Conservation (phyloP, 371 early-diverging fungal genomes). For the Lichtheimia hyalospora region DNA sequence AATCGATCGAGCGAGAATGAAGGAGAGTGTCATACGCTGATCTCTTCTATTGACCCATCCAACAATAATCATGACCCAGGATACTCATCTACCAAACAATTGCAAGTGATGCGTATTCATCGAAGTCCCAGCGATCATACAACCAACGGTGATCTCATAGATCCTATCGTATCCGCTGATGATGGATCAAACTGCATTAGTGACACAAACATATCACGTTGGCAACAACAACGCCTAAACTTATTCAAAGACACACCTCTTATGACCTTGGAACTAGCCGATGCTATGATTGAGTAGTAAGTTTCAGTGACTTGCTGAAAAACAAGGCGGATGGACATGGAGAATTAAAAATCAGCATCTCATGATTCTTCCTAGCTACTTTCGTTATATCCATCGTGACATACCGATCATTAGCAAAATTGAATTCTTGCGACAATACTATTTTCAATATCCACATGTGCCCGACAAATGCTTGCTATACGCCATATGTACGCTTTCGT, state of each 20-base stretch:
- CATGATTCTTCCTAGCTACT: conserved; percentile 40
- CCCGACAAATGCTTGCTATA: conserved; percentile 33
- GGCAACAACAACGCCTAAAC: conserved; percentile 10
- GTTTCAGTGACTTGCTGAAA: background rate
- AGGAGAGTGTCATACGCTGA: too few relatives aligned
- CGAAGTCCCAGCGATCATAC: background rate
- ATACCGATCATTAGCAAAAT: conserved; percentile 39
- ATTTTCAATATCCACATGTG: conserved; percentile 31
- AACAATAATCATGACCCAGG: background rate
- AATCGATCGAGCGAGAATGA: too few relatives aligned
- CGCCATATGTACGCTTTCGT: conserved; percentile 21
- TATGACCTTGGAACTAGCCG: conserved; percentile 28
- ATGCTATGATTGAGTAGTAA: conserved; percentile 22
- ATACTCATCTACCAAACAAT: background rate
- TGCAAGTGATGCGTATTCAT: background rate
- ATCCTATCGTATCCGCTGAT: too few relatives aligned
- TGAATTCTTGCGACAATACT: conserved; percentile 37
- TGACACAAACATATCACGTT: background rate
- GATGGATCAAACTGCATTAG: too few relatives aligned
- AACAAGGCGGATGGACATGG: background rate
- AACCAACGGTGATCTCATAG: background rate
- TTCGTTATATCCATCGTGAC: conserved; percentile 24
- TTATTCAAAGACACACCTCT: conserved; percentile 24
- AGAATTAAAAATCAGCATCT: too few relatives aligned
- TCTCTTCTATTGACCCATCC: too few relatives aligned